Conservation (phyloP, 2,329 filamentous ascomycete species). For the Monosporascus cannonballus region DNA sequence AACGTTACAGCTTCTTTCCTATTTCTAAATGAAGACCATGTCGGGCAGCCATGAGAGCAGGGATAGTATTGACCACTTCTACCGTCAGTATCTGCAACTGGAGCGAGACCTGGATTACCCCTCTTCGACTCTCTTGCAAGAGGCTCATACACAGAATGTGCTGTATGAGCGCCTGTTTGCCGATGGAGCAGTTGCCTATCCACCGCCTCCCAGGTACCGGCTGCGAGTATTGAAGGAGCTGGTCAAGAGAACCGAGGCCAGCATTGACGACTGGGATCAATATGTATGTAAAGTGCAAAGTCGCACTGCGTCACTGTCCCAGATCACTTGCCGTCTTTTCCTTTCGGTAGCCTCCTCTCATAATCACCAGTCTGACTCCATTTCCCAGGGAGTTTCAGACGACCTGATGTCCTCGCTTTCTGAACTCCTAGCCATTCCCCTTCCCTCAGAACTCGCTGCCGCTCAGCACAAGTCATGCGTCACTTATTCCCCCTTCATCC, state of each 20-base stretch:
- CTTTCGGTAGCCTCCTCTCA: conserved; percentile 9
- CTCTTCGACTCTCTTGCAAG: conserved; percentile 48
- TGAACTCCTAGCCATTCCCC: conserved; percentile 54
- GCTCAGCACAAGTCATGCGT: conserved; percentile 71
- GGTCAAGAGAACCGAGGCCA: conserved; percentile 61
- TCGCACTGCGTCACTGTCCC: conserved; percentile 1
- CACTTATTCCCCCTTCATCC: conserved; percentile 54
- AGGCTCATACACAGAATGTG: conserved; percentile 56
- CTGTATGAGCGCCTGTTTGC: conserved; percentile 65
- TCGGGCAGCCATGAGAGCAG: not conserved
- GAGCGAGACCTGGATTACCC: conserved; percentile 62
- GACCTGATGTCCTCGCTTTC: conserved; percentile 67
- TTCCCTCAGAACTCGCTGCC: conserved; percentile 57
- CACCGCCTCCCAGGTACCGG: conserved; percentile 65
- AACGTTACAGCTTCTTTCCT: not conserved
- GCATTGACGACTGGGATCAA: conserved; percentile 76
- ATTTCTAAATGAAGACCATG: not conserved
- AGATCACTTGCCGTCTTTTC: conserved; percentile 5
- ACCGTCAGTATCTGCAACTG: conserved; percentile 74
- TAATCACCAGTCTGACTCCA: conserved; percentile 12
- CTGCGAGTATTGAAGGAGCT: conserved; percentile 69
- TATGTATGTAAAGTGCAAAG: conserved; percentile 58
- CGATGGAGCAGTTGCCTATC: conserved; percentile 43
- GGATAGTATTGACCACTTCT: conserved; percentile 44
- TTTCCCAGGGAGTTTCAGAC: conserved; percentile 71